Evolutionary conservation across 306 rosid species (phyloP), one percentile per base, ranked within the genome.

Genomic region (Glycine soja): DNA sequence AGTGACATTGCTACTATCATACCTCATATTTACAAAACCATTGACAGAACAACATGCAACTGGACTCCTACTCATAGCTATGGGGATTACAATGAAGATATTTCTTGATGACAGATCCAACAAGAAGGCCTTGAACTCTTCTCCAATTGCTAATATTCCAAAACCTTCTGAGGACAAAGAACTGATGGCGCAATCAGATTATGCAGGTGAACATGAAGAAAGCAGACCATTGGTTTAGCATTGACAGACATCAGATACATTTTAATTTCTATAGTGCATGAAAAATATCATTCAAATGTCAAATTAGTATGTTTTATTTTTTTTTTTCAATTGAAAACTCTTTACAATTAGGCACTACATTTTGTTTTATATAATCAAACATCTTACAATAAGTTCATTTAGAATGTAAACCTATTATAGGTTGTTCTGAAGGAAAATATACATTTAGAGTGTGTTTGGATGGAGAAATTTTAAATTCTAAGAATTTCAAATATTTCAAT

Each of bases 61-160:
- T 65, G 71, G 71, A 65, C 71, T 65, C 40, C 71, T 65, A 65
- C 50, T 65, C 30, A 65, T 65, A 14, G 71, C 50, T n/a, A 38
- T 65, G 71, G 71, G 71, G 30, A 65, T 65, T 42, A 38, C 50
- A 7, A 38, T 65, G 50, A 65, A 65, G 71, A 40, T 65, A 65
- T 14, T 65, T 65, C 71, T 65, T 40, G 71, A 65, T 38, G 71
- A 40, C 2, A 38, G 40, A 65, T 40, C 71, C 19, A 65, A 65
- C 50, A 65, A n/a, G 10, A 65, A 40, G 13, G 24, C 50, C 50
- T 38, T 42, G 36, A 65, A 15, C 46, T 38, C 71, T 65, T 38
- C 71, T 40, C 71, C 71, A 6, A 40, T 38, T 65, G 71, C 18
- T 50, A 38, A 65, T 65, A 40, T 65, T 65, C 71, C 71, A 40